phyloP scores from a whole-genome alignment of 257 asterid species.

The Anisodus acutangulus region DNA sequence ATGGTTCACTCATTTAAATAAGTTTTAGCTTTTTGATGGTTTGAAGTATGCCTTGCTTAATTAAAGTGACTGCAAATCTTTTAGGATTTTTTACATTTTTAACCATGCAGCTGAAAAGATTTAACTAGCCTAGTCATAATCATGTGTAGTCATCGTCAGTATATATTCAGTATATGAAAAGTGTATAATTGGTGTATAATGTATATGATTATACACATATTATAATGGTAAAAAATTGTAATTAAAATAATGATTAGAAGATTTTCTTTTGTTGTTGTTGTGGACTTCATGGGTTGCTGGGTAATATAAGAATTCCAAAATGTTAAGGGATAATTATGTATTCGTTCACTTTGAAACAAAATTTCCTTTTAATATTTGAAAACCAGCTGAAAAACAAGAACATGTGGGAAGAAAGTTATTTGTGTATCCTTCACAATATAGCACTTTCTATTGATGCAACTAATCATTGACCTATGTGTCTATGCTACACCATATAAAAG shows the following conservation, averaged over 20 bases:
- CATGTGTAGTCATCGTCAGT: background rate
- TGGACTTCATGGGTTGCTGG: background rate
- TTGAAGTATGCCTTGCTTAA: background rate
- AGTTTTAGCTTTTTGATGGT: background rate
- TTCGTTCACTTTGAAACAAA: background rate
- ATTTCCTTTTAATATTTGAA: background rate
- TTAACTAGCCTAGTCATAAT: background rate
- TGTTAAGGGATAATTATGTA: background rate
- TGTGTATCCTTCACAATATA: background rate
- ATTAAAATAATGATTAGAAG: background rate
- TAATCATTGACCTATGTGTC: background rate
- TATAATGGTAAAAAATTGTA: background rate
- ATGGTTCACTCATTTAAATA: background rate
- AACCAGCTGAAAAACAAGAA: background rate
- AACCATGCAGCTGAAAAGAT: background rate
- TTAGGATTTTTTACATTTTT: constrained; percentile 1
- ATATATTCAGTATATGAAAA: background rate
- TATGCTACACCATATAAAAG: background rate
- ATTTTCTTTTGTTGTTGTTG: background rate
- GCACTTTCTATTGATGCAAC: background rate
- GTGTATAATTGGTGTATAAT: background rate
- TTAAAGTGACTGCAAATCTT: background rate
- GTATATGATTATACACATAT: background rate
- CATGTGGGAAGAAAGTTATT: background rate
- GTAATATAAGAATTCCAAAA: background rate